Percentiles rank a stretch among this genome's conserved stretches.
Evolutionary conservation across 768 basidiomycete species (phyloP).

Genomic region (Leccinellum luteum): DNA sequence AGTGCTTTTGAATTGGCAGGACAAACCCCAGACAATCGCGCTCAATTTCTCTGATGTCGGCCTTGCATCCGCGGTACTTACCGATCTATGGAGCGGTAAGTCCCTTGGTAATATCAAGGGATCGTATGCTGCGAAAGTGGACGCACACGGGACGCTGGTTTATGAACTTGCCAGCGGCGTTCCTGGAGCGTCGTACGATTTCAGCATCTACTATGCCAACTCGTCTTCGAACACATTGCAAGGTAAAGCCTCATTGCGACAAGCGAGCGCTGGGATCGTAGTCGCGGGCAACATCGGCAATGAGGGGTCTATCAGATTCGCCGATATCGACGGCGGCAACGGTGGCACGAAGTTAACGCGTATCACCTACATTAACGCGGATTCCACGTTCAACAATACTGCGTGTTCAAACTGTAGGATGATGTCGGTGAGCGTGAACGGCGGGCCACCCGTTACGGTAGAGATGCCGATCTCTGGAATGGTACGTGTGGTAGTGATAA

Average conservation of each 20-base stretch:
- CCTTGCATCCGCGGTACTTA: conserved; percentile 3
- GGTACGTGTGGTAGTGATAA: neutral
- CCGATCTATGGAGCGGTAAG: conserved; percentile 4
- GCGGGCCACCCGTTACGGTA: neutral
- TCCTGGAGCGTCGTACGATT: neutral
- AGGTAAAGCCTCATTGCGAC: neutral
- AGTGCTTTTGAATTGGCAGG: conserved; percentile 11
- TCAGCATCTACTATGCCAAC: neutral
- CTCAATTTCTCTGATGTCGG: conserved; percentile 6
- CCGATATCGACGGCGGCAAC: conserved; percentile 6
- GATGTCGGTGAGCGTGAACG: conserved; percentile 6
- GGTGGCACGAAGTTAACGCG: conserved; percentile 1
- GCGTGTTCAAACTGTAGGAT: conserved; percentile 6
- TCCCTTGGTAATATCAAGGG: neutral
- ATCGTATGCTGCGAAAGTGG: neutral
- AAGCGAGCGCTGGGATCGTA: neutral
- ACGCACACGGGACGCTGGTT: conserved; percentile 5
- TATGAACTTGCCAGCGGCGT: conserved; percentile 1
- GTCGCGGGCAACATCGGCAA: conserved; percentile 1
- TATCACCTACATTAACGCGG: conserved; percentile 8
- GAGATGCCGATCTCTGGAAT: conserved; percentile 8
- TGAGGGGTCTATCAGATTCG: conserved; percentile 1
- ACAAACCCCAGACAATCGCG: neutral
- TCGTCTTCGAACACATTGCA: neutral
- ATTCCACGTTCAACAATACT: conserved; percentile 4